These are phyloP conservation scores for Fragaria iinumae DNA, from an alignment of 306 rosid species.

Conservation along the genomic window DNA sequence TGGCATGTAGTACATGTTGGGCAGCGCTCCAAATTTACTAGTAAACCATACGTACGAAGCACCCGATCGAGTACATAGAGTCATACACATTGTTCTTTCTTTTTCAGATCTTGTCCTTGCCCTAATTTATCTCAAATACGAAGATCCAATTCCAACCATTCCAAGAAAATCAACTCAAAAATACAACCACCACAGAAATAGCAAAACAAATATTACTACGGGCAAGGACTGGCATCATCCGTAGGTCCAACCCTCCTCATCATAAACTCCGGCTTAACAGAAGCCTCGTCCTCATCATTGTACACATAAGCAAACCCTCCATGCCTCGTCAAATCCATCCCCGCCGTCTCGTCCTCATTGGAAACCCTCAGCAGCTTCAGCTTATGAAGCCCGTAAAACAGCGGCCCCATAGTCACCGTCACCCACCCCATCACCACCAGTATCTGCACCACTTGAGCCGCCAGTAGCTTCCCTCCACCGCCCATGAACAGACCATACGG, in stretches of 20 bases:
- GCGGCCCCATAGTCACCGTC: conserved; percentile 64
- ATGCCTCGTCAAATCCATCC: conserved; percentile 72
- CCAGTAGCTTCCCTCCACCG: conserved; percentile 60
- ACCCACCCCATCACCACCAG: conserved; percentile 69
- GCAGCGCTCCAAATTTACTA: background rate
- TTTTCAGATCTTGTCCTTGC: background rate
- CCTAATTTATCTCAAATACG: background rate
- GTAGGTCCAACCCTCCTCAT: conserved; percentile 33
- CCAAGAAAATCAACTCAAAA: background rate
- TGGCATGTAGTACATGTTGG: background rate
- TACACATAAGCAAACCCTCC: conserved; percentile 85
- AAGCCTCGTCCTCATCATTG: conserved; percentile 34
- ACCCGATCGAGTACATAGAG: too few species aligned
- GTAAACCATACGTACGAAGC: background rate
- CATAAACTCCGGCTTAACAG: conserved; percentile 20
- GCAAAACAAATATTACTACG: background rate
- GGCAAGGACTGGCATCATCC: conserved; percentile 4
- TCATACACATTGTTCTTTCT: too few species aligned
- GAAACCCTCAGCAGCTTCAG: conserved; percentile 59
- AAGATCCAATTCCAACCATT: background rate
- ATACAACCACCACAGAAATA: background rate
- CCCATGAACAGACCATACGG: conserved; percentile 67
- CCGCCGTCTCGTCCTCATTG: conserved; percentile 55
- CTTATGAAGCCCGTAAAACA: conserved; percentile 52
- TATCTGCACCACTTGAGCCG: conserved; percentile 58